Evolutionary conservation across 345 rosid species (phyloP).

Genomic region (Aquilaria yunnanensis): DNA sequence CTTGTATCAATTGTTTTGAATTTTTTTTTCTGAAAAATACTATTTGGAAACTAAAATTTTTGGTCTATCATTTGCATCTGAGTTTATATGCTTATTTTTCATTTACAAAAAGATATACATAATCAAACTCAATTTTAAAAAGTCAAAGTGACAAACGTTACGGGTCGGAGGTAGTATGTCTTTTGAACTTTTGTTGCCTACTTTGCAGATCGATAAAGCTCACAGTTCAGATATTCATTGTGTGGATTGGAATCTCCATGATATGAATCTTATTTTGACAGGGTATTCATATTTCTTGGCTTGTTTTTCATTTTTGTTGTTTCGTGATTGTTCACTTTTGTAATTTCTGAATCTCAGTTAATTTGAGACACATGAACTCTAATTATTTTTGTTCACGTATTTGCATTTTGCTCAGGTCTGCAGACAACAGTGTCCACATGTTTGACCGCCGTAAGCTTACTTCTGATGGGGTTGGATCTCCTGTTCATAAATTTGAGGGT

Average conservation of each 20-base stretch:
- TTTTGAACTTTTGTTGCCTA: slow-evolving; percentile 1
- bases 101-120: no score
- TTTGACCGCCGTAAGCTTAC: slow-evolving; percentile 51
- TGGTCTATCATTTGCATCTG: no score
- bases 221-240: slow-evolving; percentile 65
- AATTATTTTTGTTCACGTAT: neutral
- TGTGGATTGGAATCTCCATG: slow-evolving; percentile 74
- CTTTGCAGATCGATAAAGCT: slow-evolving; percentile 62
- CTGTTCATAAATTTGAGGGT: slow-evolving; percentile 68
- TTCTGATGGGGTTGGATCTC: slow-evolving; percentile 54
- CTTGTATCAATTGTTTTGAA: no score
- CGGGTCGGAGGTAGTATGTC: neutral
- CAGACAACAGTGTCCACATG: slow-evolving; percentile 46
- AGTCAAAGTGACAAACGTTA: no score
- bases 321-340: slow-evolving; percentile 1
- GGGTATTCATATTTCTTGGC: slow-evolving; percentile 31
- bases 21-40: no score
- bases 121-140: no score
- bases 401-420: slow-evolving; percentile 25
- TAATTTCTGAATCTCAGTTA: neutral
- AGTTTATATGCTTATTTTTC: no score
- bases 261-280: slow-evolving; percentile 49
- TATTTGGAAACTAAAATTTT: no score
- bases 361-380: neutral
- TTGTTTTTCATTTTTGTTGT: neutral